phyloP scores from a whole-genome alignment of 225 moss, liverwort and hornwort species.

The Rhytidiadelphus loreus region DNA sequence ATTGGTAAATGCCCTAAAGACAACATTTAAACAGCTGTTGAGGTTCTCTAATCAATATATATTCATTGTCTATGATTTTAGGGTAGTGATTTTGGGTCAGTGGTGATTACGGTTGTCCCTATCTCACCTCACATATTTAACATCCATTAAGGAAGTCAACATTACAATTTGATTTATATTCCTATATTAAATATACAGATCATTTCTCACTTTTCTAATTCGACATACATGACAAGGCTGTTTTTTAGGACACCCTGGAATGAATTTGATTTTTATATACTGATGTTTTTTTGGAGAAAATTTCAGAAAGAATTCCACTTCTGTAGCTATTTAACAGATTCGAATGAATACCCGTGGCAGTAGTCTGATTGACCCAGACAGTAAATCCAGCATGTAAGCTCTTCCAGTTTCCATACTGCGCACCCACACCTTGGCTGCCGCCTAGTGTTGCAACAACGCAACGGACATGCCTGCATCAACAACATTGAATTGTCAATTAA shows the following conservation, averaged over 20 bases:
- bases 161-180: neutral
- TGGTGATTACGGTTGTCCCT: neutral
- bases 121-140: neutral
- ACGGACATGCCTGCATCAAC: constrained; percentile 68
- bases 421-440: constrained; percentile 53
- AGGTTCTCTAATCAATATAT: neutral
- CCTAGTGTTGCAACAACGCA: constrained; percentile 84
- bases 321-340: neutral
- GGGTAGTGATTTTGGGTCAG: neutral
- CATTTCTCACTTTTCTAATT: neutral
- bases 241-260: neutral
- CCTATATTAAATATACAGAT: neutral
- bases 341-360: constrained; percentile 46
- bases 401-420: constrained; percentile 62
- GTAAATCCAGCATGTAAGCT: constrained; percentile 83
- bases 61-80: neutral
- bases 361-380: constrained; percentile 73
- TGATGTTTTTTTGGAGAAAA: neutral
- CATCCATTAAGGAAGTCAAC: neutral
- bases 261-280: neutral
- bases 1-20: neutral
- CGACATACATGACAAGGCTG: neutral
- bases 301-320: neutral
- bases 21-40: neutral
- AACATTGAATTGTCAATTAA: neutral